Evolutionary conservation across 345 rosid species (phyloP).

Genomic region (Salix caprea): DNA sequence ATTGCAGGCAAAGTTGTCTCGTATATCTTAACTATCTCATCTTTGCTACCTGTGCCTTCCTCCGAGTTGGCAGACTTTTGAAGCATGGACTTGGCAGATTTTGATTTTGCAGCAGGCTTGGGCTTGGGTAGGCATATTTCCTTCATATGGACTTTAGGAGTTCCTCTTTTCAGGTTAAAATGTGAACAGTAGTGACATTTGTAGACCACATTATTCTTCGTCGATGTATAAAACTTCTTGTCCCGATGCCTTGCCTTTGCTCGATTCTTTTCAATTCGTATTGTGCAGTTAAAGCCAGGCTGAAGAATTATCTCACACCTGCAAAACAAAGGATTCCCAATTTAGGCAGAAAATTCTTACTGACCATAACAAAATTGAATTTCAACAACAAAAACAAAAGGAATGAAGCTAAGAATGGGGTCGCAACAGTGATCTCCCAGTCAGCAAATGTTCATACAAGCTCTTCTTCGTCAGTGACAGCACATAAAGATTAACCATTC

Average conservation of each 20-base stretch:
- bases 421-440: no score
- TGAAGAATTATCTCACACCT: slow-evolving; percentile 81
- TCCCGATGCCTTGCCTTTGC: slow-evolving; percentile 27
- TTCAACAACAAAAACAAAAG: neutral
- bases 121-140: slow-evolving; percentile 24
- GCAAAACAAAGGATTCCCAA: slow-evolving; percentile 6
- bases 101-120: neutral
- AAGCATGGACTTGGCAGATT: slow-evolving; percentile 13
- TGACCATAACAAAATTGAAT: neutral
- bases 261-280: slow-evolving; percentile 50
- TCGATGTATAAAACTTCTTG: slow-evolving; percentile 26
- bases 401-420: neutral
- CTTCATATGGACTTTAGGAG: slow-evolving; percentile 47
- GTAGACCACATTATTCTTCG: slow-evolving; percentile 64
- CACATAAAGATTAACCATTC: neutral
- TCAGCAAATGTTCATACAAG: no score
- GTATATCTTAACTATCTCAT: slow-evolving; percentile 5
- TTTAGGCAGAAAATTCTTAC: neutral
- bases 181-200: slow-evolving; percentile 62
- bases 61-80: slow-evolving; percentile 8
- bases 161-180: slow-evolving; percentile 48
- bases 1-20: slow-evolving; percentile 17
- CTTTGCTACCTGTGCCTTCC: slow-evolving; percentile 13
- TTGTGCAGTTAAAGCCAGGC: slow-evolving; percentile 66
- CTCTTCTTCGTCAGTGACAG: no score